These are phyloP conservation scores for Boletus rubescentipes DNA, from an alignment of 768 basidiomycete genomes.

Conservation along the genomic window DNA sequence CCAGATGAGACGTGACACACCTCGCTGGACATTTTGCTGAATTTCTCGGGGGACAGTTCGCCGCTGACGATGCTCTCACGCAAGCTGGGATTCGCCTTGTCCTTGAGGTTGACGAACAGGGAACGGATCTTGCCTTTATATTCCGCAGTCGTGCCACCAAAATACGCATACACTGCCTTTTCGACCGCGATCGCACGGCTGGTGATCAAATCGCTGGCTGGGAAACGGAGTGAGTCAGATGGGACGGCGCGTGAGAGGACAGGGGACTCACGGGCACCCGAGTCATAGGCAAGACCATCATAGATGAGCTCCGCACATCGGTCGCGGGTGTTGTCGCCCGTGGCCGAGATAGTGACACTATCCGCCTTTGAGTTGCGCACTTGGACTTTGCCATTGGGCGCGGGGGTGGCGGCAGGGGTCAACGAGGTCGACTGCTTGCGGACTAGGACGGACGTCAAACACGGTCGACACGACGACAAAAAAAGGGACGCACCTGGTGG, in stretches of 20 bases:
- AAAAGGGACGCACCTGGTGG: slow-evolving; percentile 36
- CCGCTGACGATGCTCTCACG: slow-evolving; percentile 86
- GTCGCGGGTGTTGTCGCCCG: slow-evolving; percentile 76
- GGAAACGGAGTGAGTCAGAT: slow-evolving; percentile 7
- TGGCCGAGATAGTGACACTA: slow-evolving; percentile 52
- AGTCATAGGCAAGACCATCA: slow-evolving; percentile 85
- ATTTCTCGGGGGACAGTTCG: slow-evolving; percentile 63
- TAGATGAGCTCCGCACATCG: slow-evolving; percentile 90
- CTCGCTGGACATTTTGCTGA: slow-evolving; percentile 80
- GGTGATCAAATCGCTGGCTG: slow-evolving; percentile 71
- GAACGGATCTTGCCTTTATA: slow-evolving; percentile 85
- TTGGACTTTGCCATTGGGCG: slow-evolving; percentile 35
- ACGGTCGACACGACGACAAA: not conserved
- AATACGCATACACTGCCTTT: slow-evolving; percentile 51
- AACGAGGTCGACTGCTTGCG: slow-evolving; percentile 37
- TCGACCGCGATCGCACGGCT: slow-evolving; percentile 71
- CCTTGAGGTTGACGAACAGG: slow-evolving; percentile 91
- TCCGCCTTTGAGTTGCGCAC: slow-evolving; percentile 69
- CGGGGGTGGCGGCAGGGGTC: slow-evolving; percentile 37
- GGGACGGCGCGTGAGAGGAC: not conserved
- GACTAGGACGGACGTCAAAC: slow-evolving; percentile 11
- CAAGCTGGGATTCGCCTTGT: slow-evolving; percentile 87
- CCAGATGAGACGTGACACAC: slow-evolving; percentile 36
- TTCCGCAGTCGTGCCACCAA: slow-evolving; percentile 41
- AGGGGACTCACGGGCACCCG: slow-evolving; percentile 74